Evolutionary conservation across 2,329 filamentous ascomycete species (phyloP), one percentile per base, ranked within the genome.

Genomic region (Aspergillus japonicus): DNA sequence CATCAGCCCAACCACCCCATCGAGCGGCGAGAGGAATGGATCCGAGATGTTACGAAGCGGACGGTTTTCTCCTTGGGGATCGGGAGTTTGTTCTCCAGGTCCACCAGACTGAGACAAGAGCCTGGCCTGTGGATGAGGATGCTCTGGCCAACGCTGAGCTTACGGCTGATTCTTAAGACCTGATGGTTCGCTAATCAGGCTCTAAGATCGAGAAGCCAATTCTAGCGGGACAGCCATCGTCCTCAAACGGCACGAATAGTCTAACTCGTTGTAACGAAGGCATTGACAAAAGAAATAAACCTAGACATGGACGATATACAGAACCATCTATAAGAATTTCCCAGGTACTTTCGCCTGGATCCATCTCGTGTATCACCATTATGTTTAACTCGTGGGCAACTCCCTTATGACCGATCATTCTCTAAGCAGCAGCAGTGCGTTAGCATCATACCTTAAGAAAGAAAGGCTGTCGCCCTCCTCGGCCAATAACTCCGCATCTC

Each of bases 91-190:
- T 67, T 21, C 50, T 68, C 8, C 49, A 68, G 48, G 42, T 62
- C 4, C 57, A 64, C 57, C 54, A 57, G 8, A 55, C 31, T 5
- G 65, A 64, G 16, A 19, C 65, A 44, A 60, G 60, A 49, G 58
- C 69, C 4, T 73, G 67, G 69, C 66, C 56, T 47, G 71, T 74
- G 56, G 60, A 68, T 61, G 54, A 49, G 33, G 12, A 24, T 35
- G 16, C 29, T 16, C 7, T n/a, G 16, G 35, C 21, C 31, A 8
- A 39, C 11, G 33, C 51, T 53, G 14, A 7, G 5, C 8, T 24
- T 47, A 16, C 39, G 39, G 16, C 35, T 21, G 19, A 19, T 29
- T 26, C 21, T n/a, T n/a, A 31, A 26, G n/a, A 29, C 24, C n/a
- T 35, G 24, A 24, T 33, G 53, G 8, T 14, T 6, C 21, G 19